A percentile compares a stretch with the other conserved stretches of the same genome.
phyloP scores from a whole-genome alignment of 202 grass and related monocot genomes.

The Digitaria exilis region DNA sequence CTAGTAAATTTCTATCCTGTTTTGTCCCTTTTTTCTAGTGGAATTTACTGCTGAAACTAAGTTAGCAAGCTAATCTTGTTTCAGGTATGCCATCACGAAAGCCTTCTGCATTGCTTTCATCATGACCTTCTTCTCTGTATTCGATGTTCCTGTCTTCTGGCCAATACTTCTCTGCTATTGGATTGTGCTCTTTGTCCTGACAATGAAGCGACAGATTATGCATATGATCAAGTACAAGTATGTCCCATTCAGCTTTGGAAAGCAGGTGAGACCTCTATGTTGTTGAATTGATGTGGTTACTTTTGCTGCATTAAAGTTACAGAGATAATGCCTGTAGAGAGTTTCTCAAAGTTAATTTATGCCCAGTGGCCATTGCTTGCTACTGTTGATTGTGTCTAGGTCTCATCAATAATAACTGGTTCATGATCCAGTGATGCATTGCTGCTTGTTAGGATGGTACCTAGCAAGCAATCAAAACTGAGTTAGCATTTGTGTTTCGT shows the following conservation, averaged over 20 bases:
- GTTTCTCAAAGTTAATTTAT: slow-evolving; percentile 9
- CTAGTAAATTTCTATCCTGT: slow-evolving; percentile 1
- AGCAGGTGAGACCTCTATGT: slow-evolving; percentile 62
- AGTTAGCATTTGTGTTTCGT: neutral
- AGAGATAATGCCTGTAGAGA: neutral
- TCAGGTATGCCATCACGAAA: slow-evolving; percentile 86
- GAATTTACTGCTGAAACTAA: neutral
- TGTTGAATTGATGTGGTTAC: neutral
- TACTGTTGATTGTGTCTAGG: neutral
- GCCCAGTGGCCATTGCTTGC: neutral
- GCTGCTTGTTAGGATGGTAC: neutral
- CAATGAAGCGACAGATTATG: slow-evolving; percentile 86
- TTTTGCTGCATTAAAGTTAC: neutral
- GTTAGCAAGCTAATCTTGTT: slow-evolving; percentile 31
- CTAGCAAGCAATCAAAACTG: neutral
- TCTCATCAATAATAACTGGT: neutral
- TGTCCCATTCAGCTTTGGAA: slow-evolving; percentile 76
- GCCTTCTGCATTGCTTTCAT: slow-evolving; percentile 84
- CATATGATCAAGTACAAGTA: slow-evolving; percentile 95
- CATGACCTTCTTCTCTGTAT: slow-evolving; percentile 93
- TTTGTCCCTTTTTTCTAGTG: neutral
- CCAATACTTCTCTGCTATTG: slow-evolving; percentile 87
- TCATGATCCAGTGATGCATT: neutral
- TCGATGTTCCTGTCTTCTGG: slow-evolving; percentile 91
- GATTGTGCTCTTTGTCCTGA: slow-evolving; percentile 81